phyloP scores from a whole-genome alignment of 345 rosid species.

The Eucalyptus sideroxylon region DNA sequence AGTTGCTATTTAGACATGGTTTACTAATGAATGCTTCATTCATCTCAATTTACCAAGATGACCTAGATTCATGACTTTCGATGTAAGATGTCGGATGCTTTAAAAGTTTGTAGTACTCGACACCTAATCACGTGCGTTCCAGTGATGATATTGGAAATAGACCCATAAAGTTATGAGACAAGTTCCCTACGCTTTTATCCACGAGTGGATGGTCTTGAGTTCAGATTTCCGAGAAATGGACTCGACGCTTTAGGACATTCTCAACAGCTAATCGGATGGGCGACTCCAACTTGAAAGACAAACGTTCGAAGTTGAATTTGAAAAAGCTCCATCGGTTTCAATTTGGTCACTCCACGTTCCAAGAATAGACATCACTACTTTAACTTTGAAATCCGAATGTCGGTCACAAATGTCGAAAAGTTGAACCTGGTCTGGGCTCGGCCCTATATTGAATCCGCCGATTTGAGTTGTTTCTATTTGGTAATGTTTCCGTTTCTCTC shows the following conservation, averaged over 20 bases:
- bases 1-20: neutral
- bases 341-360: neutral
- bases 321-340: neutral
- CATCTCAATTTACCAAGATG: neutral
- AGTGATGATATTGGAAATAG: neutral
- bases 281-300: neutral
- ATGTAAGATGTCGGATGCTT: neutral
- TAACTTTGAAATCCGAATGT: neutral
- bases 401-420: neutral
- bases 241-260: neutral
- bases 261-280: neutral
- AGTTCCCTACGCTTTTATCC: neutral
- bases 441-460: neutral
- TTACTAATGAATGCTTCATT: neutral
- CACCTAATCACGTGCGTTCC: neutral
- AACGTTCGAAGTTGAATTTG: neutral
- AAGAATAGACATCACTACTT: neutral
- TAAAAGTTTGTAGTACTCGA: neutral
- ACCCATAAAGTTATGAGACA: neutral
- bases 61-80: neutral
- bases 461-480: neutral
- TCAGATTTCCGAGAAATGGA: neutral
- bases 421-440: neutral
- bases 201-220: neutral
- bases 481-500: rapidly evolving